Base-by-base conservation (phyloP, 371 early-diverging fungal species). In the Choanephora cucurbitarum region DNA sequence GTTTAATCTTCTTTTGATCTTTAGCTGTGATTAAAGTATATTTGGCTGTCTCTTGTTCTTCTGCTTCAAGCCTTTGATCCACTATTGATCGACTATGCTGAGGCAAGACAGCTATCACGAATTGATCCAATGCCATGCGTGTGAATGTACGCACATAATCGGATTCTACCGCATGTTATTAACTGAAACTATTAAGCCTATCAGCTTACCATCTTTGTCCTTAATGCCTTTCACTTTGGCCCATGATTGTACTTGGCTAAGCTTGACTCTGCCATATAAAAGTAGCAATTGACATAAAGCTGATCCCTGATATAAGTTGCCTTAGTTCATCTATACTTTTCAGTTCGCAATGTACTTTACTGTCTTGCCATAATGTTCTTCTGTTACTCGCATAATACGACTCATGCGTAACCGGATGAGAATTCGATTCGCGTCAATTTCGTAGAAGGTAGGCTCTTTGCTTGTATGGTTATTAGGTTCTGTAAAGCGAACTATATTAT, bases 321-420 rank as follows among this genome's bases (percentile, higher is more conserved):
- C n/a, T n/a, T n/a, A n/a, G n/a, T n/a, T n/a, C n/a, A n/a, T n/a
- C n/a, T n/a, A n/a, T n/a, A n/a, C n/a, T n/a, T 44, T 18, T 18
- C 7, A 34, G 21, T 28, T 23, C 22, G 3, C 10, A 49, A 21
- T 22, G 2, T 17, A 70, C 45, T 31, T 28, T 53, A 78, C 94
- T 31, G 86, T 80, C 42, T 75, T 66, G 21, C 89, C 92, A 64
- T 83, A 86, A 51, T 78, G 75, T 44, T 84, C 84, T 55, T 80
- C 71, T 1, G 86, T 77, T 9, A 80, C 66, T 14, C 69, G 69
- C 53, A 91, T 57, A 22, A 87, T 87, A 9, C 81, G 66, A 0
- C 90, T 87, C 60, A 87, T 80, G 23, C 91, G 69, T 43, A 85
- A 75, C 23, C 91, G 60, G 57, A 86, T 66, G 52, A 90, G 58